These are phyloP conservation scores for Venturia asperata DNA, from an alignment of 2,329 filamentous ascomycete genomes.

Conservation along the genomic window DNA sequence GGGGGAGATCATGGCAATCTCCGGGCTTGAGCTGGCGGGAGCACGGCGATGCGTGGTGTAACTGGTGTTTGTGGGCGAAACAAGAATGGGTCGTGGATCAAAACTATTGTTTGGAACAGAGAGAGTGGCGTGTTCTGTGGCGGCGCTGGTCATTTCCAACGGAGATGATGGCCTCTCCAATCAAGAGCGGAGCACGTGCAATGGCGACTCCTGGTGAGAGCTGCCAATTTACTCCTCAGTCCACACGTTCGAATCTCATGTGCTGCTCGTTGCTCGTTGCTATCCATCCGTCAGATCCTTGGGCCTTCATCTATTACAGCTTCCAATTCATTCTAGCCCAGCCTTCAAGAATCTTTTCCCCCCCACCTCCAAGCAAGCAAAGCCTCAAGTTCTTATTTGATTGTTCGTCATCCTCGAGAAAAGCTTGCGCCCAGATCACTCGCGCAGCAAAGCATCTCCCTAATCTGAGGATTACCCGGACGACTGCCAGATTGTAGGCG, in stretches of 20 bases:
- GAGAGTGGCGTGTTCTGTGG: background rate
- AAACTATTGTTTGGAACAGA: background rate
- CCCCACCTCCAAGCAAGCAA: background rate
- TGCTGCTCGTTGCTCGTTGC: background rate
- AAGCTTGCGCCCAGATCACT: conserved; percentile 6
- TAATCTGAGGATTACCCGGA: background rate
- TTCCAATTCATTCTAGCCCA: conserved; percentile 5
- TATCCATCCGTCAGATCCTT: background rate
- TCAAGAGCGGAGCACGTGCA: too few relatives aligned
- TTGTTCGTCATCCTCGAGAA: background rate
- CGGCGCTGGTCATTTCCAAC: too few relatives aligned
- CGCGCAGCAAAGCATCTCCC: background rate
- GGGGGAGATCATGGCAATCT: background rate
- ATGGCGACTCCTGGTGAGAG: too few relatives aligned
- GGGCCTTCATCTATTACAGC: background rate
- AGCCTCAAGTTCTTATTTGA: too few relatives aligned
- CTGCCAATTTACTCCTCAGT: too few relatives aligned
- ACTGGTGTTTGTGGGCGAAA: background rate
- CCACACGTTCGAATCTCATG: too few relatives aligned
- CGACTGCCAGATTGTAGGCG: background rate
- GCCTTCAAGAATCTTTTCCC: background rate
- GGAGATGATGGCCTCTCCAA: too few relatives aligned
- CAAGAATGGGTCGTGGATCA: background rate
- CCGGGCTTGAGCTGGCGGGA: too few relatives aligned
- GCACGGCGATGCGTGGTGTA: too few relatives aligned